A percentile compares a stretch with the other conserved stretches of the same genome.
phyloP scores from a whole-genome alignment of 208 protist species.

The Angomonas deanei region DNA sequence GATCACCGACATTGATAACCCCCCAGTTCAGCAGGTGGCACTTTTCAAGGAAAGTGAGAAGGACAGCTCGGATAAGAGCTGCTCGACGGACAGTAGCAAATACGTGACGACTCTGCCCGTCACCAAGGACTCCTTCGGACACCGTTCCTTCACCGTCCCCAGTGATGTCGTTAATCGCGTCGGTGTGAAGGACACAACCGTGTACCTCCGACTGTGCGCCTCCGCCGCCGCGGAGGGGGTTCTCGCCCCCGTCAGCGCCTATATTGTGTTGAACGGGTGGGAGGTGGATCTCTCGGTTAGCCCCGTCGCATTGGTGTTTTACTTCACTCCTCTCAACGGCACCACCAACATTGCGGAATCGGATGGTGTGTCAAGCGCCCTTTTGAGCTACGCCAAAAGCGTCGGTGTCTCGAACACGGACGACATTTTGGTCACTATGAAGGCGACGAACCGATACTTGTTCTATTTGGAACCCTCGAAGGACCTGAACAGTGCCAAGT shows the following conservation, averaged over 20 bases:
- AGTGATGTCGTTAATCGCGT: conserved; percentile 19
- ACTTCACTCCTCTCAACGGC: conserved; percentile 3
- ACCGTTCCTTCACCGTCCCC: conserved; percentile 31
- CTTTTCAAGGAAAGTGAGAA: conserved; percentile 19
- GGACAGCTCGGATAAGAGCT: not conserved
- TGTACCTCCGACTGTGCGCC: conserved; percentile 42
- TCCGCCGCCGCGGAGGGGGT: conserved; percentile 32
- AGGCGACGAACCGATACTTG: conserved; percentile 24
- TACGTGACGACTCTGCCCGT: conserved; percentile 19
- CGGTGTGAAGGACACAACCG: conserved; percentile 16
- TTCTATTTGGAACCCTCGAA: conserved; percentile 32
- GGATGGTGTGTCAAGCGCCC: not conserved
- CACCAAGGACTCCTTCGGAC: conserved; percentile 27
- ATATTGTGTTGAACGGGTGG: conserved; percentile 32
- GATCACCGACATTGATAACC: conserved; percentile 42
- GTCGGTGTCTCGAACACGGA: conserved; percentile 14
- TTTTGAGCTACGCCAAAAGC: conserved; percentile 10
- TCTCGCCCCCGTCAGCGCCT: conserved; percentile 44
- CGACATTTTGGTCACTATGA: conserved; percentile 23
- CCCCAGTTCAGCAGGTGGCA: conserved; percentile 42
- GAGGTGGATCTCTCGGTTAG: conserved; percentile 6
- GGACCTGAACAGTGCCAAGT: not conserved
- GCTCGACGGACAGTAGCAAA: not conserved
- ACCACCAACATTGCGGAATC: not conserved
- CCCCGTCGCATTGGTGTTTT: not conserved